Conservation (phyloP, 208 protist species). For the Phytomonas sp. region DNA sequence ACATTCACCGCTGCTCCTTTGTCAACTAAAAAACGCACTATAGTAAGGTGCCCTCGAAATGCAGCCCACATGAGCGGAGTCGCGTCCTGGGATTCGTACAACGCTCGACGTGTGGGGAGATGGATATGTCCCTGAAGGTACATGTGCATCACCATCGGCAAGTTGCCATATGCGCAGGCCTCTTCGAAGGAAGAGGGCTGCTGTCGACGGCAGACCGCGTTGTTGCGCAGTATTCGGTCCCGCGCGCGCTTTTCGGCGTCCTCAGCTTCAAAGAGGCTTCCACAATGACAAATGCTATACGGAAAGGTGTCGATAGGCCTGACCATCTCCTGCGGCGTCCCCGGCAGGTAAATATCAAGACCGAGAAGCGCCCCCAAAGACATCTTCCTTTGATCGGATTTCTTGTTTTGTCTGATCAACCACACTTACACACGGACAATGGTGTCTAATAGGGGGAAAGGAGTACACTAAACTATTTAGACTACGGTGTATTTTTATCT, state of each 20-base stretch:
- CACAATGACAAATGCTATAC: constrained; percentile 4
- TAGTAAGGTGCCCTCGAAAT: constrained; percentile 37
- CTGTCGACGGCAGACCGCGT: constrained; percentile 21
- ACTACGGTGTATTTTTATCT: not conserved
- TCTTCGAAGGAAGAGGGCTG: constrained; percentile 45
- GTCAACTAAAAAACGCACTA: constrained; percentile 70
- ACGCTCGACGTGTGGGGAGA: constrained; percentile 17
- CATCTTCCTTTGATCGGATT: not conserved
- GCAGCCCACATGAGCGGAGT: constrained; percentile 70
- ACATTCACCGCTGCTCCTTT: constrained; percentile 32
- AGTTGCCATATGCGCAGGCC: constrained; percentile 54
- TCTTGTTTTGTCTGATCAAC: not conserved
- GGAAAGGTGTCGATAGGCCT: constrained; percentile 15
- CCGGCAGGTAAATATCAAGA: constrained; percentile 53
- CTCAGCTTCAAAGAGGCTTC: not conserved
- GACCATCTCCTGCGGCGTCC: constrained; percentile 22
- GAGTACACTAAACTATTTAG: not conserved
- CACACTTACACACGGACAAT: not conserved
- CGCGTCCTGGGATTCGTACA: constrained; percentile 49
- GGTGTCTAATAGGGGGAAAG: too few relatives aligned
- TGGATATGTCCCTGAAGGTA: constrained; percentile 48
- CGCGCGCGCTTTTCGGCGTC: not conserved
- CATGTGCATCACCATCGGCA: constrained; percentile 35
- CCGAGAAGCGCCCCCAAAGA: constrained; percentile 27
- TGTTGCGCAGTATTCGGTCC: not conserved